Evolutionary conservation across 352 stramenopile genomes (phyloP), one percentile per base, ranked within the genome.

Genomic region (Stramenopiles sp.): DNA sequence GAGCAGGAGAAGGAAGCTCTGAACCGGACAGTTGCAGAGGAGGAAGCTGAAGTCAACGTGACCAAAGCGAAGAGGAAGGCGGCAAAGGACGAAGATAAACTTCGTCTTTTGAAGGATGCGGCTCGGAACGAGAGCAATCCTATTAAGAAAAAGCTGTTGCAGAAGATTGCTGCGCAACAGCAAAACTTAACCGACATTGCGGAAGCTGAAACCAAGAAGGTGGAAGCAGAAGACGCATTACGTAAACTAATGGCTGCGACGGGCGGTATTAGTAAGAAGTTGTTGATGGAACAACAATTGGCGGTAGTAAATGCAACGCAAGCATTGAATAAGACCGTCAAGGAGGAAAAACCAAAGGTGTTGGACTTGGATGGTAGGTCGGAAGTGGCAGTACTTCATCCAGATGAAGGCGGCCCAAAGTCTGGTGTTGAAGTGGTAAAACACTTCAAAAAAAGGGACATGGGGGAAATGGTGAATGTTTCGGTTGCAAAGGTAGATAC

Each of bases 161-260:
- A 76, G 13, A 76, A 76, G 65, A 76, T 76, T 13, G 65, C 65
- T 76, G 65, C 65, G 4, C 4, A 76, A 76, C 65, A 76, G 13
- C 65, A 76, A 33, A 76, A 76, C 31, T 4, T 13, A 31, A 76
- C 65, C 7, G 65, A 76, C 13, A 76, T 76, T 76, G 65, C 65
- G 13, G 65, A 76, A 76, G 65, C 65, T 13, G 65, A 76, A 76
- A 76, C 4, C 13, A 76, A 76, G 65, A 76, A 76, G 65, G 65
- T 13, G 4, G 65, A 76, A 76, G 65, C 4, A 33, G 65, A 76
- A 13, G 65, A 76, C 65, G 13, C 4, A 76, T 13, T 76, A 76
- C 4, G 65, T 4, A 76, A 76, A 76, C 4, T 76, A 13, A 76
- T 76, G 65, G 65, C 4, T 76, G 65, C 65, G 4, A 76, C 65